Base-by-base conservation (phyloP, 1,139 yeast genomes). In the Protomyces inundatus region DNA sequence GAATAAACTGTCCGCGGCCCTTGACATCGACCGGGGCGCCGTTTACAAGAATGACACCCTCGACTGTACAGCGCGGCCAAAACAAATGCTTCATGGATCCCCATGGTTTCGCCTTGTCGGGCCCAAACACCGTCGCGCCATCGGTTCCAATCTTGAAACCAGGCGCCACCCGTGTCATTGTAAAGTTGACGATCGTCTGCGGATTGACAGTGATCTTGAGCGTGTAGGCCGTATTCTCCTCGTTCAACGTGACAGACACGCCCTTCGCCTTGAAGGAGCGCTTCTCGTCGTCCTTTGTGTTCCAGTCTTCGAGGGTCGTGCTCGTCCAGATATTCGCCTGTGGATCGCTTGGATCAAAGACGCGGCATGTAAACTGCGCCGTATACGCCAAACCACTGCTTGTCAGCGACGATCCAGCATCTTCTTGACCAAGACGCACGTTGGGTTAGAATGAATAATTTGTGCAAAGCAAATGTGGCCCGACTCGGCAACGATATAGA, bases 11-110 rank as follows among this genome's bases (percentile, higher is more conserved):
- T 65, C 90, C 84, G 65, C 72, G 78, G 54, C 88, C 90, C 32
- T 76, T 76, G 35, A 77, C 66, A 37, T 66, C 70, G 30, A 71
- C 65, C 35, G 71, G 73, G 35, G 72, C 68, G 56, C 74, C 73
- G 58, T 72, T 71, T 64, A 77, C 72, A 37, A 72, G 70, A 59
- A 93, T 77, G 37, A 83, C 79, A 70, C 98, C 98, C 32, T 72
- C 72, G 55, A 84, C 87, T 14, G 76, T 68, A 75, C 91, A 86
- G 73, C 98, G 82, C 67, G 98, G 98, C 98, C 98, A 93, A 77
- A 93, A 93, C 23, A 84, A 79, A 73, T 93, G 98, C 76, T 97
- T 85, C 97, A 93, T 90, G 16, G 88, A 81, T 9, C 98, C 98
- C 98, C 98, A 93, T 33, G 98, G 98, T 69, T 88, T 84, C 42